These are phyloP conservation scores for Syzygium syzygioides DNA, from an alignment of 441 rosid species.

Conservation along the genomic window DNA sequence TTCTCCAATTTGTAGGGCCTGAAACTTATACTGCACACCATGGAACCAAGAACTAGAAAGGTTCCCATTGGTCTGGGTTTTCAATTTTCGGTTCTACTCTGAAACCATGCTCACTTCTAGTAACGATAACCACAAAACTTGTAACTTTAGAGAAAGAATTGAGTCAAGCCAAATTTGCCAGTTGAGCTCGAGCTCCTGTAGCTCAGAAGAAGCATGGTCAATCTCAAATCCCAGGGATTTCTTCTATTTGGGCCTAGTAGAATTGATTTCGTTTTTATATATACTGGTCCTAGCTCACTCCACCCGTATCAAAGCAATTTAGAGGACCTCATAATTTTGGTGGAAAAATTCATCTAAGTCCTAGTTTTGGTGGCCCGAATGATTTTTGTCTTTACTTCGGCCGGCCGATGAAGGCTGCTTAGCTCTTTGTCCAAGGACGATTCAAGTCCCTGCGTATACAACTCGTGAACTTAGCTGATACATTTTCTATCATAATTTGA, in stretches of 20 bases:
- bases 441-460: not conserved
- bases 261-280: not conserved
- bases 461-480: not conserved
- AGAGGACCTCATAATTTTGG: not conserved
- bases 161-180: not conserved
- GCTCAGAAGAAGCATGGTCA: not conserved
- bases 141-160: not conserved
- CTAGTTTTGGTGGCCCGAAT: not conserved
- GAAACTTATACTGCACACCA: too few species aligned
- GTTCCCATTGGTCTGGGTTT: too few species aligned
- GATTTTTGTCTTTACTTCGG: not conserved
- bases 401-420: not conserved
- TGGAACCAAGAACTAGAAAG: too few species aligned
- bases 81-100: too few species aligned
- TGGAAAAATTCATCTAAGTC: not conserved
- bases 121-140: not conserved
- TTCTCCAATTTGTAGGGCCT: too few species aligned
- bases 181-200: not conserved
- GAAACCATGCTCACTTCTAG: too few species aligned
- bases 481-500: not conserved
- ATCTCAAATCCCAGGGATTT: not conserved
- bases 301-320: not conserved
- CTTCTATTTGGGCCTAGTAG: not conserved
- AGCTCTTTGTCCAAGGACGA: not conserved
- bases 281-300: not conserved